Evolutionary conservation across 2,329 filamentous ascomycete species (phyloP).

Genomic region (Arthrobotrys musiformis): DNA sequence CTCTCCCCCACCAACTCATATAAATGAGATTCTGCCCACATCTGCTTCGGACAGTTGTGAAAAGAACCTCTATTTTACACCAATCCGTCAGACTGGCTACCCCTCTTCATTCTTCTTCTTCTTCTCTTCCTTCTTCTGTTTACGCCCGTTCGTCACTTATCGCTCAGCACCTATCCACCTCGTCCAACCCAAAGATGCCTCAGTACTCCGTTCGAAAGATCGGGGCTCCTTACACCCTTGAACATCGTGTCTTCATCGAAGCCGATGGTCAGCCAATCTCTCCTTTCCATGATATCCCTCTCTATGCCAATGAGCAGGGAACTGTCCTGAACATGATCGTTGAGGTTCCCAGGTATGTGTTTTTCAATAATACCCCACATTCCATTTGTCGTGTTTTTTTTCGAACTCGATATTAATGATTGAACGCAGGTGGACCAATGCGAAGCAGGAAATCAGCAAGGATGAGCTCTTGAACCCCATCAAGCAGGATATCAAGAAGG

Average conservation of each 20-base stretch:
- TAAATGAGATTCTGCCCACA: constrained; percentile 49
- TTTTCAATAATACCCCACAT: not conserved
- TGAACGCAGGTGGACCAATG: constrained; percentile 91
- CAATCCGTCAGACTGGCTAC: constrained; percentile 53
- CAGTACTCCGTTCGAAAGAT: constrained; percentile 87
- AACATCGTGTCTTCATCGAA: constrained; percentile 97
- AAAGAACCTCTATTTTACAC: constrained; percentile 25
- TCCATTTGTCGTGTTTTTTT: not conserved
- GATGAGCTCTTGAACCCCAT: constrained; percentile 98
- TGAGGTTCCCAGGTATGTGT: constrained; percentile 79
- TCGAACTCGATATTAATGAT: not conserved
- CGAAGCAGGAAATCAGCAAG: constrained; percentile 99
- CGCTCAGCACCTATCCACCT: constrained; percentile 38
- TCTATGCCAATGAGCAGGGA: constrained; percentile 90
- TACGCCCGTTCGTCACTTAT: constrained; percentile 51
- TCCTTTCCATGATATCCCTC: constrained; percentile 97
- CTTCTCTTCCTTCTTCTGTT: constrained; percentile 1
- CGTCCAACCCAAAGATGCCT: constrained; percentile 65
- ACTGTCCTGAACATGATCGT: constrained; percentile 99
- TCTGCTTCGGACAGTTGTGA: constrained; percentile 45
- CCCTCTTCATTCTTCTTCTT: constrained; percentile 11
- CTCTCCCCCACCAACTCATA: not conserved
- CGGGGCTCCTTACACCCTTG: constrained; percentile 87
- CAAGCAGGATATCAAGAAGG: constrained; percentile 99
- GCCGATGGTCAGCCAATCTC: constrained; percentile 95